Conservation (phyloP, 805 yeast species). For the Hanseniaspora clermontiae region DNA sequence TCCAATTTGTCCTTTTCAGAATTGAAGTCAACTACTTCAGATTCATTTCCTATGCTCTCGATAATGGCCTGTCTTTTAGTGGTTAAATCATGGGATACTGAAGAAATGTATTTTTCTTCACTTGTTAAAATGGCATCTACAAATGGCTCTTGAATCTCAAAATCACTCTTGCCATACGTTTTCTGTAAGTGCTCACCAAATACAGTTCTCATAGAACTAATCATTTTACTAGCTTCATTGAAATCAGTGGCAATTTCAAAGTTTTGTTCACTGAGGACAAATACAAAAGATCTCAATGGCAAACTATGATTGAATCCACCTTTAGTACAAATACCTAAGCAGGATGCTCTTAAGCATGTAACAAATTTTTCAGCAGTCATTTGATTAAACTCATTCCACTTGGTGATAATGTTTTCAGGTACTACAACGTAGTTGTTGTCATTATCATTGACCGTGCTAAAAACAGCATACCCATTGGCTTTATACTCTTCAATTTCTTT, state of each 20-base stretch:
- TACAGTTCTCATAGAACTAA: neutral
- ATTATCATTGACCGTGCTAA: conserved; percentile 7
- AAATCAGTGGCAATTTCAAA: conserved; percentile 15
- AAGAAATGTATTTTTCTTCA: conserved; percentile 62
- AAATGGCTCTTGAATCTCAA: conserved; percentile 69
- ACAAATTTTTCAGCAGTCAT: conserved; percentile 6
- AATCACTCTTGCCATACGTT: conserved; percentile 20
- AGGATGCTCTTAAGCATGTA: conserved; percentile 2
- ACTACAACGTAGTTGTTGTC: neutral
- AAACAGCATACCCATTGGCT: neutral
- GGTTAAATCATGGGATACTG: conserved; percentile 72
- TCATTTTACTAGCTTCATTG: conserved; percentile 10
- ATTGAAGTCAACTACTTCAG: conserved; percentile 14
- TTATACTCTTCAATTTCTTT: neutral
- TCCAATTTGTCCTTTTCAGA: conserved; percentile 31
- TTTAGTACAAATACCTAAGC: conserved; percentile 7
- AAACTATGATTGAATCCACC: conserved; percentile 22
- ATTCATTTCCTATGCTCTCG: conserved; percentile 55
- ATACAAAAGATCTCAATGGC: conserved; percentile 48
- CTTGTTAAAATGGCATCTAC: conserved; percentile 65
- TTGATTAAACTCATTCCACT: neutral
- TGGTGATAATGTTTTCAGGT: neutral
- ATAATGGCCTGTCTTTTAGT: conserved; percentile 68
- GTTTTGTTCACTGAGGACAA: conserved; percentile 30
- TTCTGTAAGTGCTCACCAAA: neutral